These are phyloP conservation scores for Tubosaeta sp. DNA, from an alignment of 768 basidiomycete genomes.

Conservation along the genomic window DNA sequence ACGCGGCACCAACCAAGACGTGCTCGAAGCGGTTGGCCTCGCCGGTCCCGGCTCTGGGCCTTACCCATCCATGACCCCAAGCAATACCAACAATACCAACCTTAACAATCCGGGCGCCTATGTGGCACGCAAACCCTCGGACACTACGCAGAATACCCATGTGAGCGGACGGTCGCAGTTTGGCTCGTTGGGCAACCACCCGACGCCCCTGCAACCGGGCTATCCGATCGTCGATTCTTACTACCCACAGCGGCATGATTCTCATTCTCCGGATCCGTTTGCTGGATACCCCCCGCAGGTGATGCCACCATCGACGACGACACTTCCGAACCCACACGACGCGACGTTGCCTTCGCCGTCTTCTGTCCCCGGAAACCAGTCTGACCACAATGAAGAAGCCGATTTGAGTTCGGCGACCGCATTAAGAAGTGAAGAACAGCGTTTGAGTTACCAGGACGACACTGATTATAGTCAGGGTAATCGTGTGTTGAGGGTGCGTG, in stretches of 20 bases:
- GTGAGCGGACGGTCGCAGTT: conserved; percentile 18
- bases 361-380: conserved; percentile 9
- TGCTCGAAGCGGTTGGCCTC: conserved; percentile 27
- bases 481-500: conserved; percentile 28
- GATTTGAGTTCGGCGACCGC: conserved; percentile 6
- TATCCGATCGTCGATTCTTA: conserved; percentile 21
- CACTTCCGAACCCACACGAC: conserved; percentile 23
- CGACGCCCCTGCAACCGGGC: conserved; percentile 20
- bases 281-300: conserved; percentile 21
- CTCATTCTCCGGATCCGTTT: conserved; percentile 26
- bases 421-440: conserved; percentile 15
- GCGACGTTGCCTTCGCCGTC: conserved; percentile 6
- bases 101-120: not conserved
- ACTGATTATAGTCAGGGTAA: conserved; percentile 26
- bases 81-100: not conserved
- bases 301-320: not conserved
- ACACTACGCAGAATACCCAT: conserved; percentile 25
- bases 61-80: not conserved
- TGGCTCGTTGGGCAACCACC: conserved; percentile 20
- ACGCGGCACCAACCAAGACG: conserved; percentile 23
- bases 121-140: conserved; percentile 24
- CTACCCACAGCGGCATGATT: conserved; percentile 21
- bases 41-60: conserved; percentile 7
- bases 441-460: conserved; percentile 30
- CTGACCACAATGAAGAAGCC: conserved; percentile 12